Base-by-base conservation (phyloP, 257 asterid species). In the Primulina tabacum region DNA sequence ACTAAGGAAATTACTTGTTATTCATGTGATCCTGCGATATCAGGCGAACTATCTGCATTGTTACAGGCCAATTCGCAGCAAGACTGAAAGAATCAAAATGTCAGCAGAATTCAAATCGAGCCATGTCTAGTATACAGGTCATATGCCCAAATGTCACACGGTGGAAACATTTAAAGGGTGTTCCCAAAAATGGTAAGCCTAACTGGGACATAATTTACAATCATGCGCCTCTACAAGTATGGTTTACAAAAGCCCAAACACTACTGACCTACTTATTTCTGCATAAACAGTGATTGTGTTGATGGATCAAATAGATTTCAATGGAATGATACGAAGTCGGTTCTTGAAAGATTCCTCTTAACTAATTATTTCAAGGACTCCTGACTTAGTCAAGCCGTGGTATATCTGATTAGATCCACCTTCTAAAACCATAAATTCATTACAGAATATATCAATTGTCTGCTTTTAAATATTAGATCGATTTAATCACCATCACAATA, bases 21-120 rank as follows among this genome's bases (percentile, higher is more conserved):
- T 85, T 89, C 97, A 94, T 86, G 82, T 88, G 97, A 77, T 91
- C 97, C 80, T 94, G 95, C 66, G 92, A 84, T 76, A 89, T 83
- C 52, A 91, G 81, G 60, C 92, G 88, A 52, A 82, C 92, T 43
- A 89, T 94, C 81, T 91, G 95, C 96, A 94, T 87, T 20, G 91
- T 89, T 69, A 75, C 73, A 70, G 97, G 99, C 92, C 96, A 91
- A 83, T 91, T 86, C 68, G 97, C 89, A 72, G 99, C 93, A 67
- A 91, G 88, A 88, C 99, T 91, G 90, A 24, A 67, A 58, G 65
- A 34, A 68, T 7, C 6, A 65, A 53, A 75, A 60, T 35, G 18
- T 72, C 61, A 8, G 64, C 26, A 56, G 28, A 70, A 29, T 1
- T 50, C 57, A 50, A 16, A 4, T 50, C 21, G 57, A 50, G 20